These are phyloP conservation scores for Aegilops longissima DNA, from an alignment of 176 grass and related monocot species.

Conservation along the genomic window DNA sequence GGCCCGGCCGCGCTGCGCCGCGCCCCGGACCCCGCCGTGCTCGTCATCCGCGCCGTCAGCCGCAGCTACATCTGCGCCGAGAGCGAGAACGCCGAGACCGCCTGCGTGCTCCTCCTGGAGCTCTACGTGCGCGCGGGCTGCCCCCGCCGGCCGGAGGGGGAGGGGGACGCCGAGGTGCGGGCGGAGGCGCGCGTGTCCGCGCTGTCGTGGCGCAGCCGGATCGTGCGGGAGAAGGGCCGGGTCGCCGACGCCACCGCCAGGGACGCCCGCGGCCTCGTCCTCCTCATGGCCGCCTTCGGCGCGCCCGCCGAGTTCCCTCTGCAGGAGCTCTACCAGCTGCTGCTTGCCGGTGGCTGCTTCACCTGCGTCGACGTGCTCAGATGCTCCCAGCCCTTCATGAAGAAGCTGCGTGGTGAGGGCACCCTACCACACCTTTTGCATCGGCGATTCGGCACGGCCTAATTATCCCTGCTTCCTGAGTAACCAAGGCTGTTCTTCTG, in stretches of 20 bases:
- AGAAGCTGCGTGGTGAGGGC: constrained; percentile 45
- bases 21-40: constrained; percentile 45
- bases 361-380: constrained; percentile 44
- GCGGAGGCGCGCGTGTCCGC: constrained; percentile 37
- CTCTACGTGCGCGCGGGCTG: constrained; percentile 58
- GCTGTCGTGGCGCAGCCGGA: constrained; percentile 50
- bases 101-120: constrained; percentile 59
- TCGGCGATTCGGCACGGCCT: neutral
- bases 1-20: constrained; percentile 32
- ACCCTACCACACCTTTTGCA: neutral
- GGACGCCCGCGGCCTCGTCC: constrained; percentile 51
- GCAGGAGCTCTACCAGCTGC: constrained; percentile 40
- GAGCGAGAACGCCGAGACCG: constrained; percentile 35
- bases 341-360: constrained; percentile 17
- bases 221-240: constrained; percentile 29
- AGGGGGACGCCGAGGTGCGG: neutral
- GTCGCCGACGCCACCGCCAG: constrained; percentile 25
- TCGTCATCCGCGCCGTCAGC: constrained; percentile 52
- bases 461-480: neutral
- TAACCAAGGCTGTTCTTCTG: neutral
- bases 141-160: neutral
- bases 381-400: constrained; percentile 38
- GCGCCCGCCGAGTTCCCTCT: constrained; percentile 40
- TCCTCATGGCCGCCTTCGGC: constrained; percentile 53
- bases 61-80: constrained; percentile 53